Base-by-base conservation (phyloP, 2,329 filamentous ascomycete species). In the Alternaria viburni region DNA sequence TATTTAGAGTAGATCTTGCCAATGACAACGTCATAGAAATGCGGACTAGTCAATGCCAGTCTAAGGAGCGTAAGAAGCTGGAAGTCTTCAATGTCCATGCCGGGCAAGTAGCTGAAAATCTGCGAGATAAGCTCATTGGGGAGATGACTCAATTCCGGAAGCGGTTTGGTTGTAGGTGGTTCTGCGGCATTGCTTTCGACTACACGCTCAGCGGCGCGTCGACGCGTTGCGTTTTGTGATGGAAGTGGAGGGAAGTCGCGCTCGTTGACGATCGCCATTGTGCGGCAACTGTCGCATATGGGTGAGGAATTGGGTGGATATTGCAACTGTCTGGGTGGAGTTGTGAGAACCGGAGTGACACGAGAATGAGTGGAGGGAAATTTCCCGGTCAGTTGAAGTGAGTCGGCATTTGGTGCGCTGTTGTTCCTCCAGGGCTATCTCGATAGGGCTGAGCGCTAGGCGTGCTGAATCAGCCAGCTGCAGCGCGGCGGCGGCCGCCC, bases 61-160 rank as follows among this genome's bases (percentile, higher is more conserved):
- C 58, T 72, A 5, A 65, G 17, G 7, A 77, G 61, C 4, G 69
- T 66, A 15, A 36, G 60, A 43, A 75, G 52, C 21, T 73, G 61
- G 32, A 69, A 69, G 32, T 66, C 19, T 9, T 65, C 26, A 9
- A 66, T 19, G 21, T 72, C 64, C 21, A 68, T 66, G 15, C 49
- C 61, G n/a, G 70, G 67, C 4, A 78, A 43, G 47, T 75, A 67
- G 8, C 65, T 51, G 21, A 76, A 49, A n/a, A 77, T 73, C 13
- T 68, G 54, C 4, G 74, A 55, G n/a, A 76, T 55, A 2, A 77
- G 66, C 57, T 78, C 75, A 44, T 74, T 70, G 1, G 75, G 74
- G 10, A 78, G 66, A 49, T 73, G 64, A 28, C 64, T 58, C 11
- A 76, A 41, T 9, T 71, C 66, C 23, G 64, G 56, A 17, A 12